Base-by-base conservation (phyloP, 2,329 filamentous ascomycete genomes). In the Diaporthe citriasiana region DNA sequence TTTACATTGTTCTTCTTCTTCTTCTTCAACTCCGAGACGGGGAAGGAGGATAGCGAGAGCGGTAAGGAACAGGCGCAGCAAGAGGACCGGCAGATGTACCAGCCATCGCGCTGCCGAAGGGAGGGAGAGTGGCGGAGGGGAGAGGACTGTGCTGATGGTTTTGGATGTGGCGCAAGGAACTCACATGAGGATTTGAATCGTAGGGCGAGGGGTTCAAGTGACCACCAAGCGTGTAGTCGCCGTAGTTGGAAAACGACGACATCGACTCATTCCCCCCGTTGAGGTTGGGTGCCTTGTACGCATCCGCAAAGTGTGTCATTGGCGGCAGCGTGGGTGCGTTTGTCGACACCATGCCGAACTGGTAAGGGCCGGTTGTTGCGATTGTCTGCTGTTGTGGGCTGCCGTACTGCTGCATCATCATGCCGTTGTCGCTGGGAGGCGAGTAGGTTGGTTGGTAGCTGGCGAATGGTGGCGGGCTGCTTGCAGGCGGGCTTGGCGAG, bases 101-200 rank as follows among this genome's bases (percentile, higher is more conserved):
- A 59, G 73, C 65, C 57, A 50, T 74, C 71, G 72, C 70, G 33
- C 74, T 70, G 60, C 74, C 74, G 72, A 74, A 68, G 73, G 73
- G 71, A 76, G 76, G 75, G 75, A 74, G 70, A 71, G 77, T 77
- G 80, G 80, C 78, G 76, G 82, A 71, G 70, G 69, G 73, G 70
- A 72, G 55, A 70, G 73, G 60, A 60, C 71, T 74, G 66, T 71
- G 68, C 70, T 74, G 75, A 60, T 73, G 82, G 79, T 82, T 81
- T 82, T 82, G 82, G 79, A 81, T 80, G 80, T 83, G 81, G 80
- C 85, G 85, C 80, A 82, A 86, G 82, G 85, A 85, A 92, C 91
- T 93, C 92, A 95, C 93, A 90, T 94, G 92, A 88, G 92, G 90
- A 84, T 90, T 89, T 82, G 90, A 89, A 81, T 93, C 90, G 86